These are phyloP conservation scores for Epichloe aotearoae DNA, from an alignment of 2,329 filamentous ascomycete genomes.

Conservation along the genomic window DNA sequence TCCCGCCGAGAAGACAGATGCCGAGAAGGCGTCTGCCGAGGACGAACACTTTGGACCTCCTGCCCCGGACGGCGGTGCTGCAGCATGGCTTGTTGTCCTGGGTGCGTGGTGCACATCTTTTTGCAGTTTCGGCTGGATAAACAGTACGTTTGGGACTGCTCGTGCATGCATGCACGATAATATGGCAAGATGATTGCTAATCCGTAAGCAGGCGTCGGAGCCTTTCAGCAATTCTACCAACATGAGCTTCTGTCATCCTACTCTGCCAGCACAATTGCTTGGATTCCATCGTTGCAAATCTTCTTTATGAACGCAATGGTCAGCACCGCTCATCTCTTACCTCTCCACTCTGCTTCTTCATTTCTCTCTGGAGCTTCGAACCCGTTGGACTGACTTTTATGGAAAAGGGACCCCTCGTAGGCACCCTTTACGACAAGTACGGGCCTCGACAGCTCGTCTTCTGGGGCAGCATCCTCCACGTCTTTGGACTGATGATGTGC, in stretches of 20 bases:
- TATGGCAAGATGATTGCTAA: neutral
- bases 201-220: slow-evolving; percentile 19
- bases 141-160: slow-evolving; percentile 9
- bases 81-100: slow-evolving; percentile 18
- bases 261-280: slow-evolving; percentile 36
- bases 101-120: slow-evolving; percentile 20
- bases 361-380: neutral
- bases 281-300: slow-evolving; percentile 41
- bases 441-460: slow-evolving; percentile 41
- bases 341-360: neutral
- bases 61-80: slow-evolving; percentile 12
- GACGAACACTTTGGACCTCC: neutral
- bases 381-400: neutral
- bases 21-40: neutral
- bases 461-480: slow-evolving; percentile 35
- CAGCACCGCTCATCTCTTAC: neutral
- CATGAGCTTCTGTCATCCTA: slow-evolving; percentile 26
- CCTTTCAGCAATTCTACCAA: slow-evolving; percentile 42
- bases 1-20: neutral
- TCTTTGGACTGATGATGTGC: slow-evolving; percentile 48
- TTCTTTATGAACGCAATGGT: slow-evolving; percentile 33
- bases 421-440: slow-evolving; percentile 45
- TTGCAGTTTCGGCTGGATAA: slow-evolving; percentile 19
- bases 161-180: neutral
- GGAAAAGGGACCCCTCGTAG: slow-evolving; percentile 37